Evolutionary conservation across 2,329 filamentous ascomycete species (phyloP).

Genomic region (Ustulina deusta): DNA sequence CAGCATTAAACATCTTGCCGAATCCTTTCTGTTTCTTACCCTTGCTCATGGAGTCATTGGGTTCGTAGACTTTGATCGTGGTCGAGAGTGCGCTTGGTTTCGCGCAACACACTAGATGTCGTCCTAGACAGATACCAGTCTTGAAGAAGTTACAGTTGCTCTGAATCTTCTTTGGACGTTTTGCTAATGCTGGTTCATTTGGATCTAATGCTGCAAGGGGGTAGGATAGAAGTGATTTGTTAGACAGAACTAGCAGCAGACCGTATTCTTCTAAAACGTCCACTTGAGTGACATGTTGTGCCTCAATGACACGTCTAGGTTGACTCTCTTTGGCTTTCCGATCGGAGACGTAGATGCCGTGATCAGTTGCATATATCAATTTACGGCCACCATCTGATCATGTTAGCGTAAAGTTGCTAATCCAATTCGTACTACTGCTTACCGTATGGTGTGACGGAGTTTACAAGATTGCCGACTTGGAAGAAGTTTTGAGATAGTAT

Average conservation of each 20-base stretch:
- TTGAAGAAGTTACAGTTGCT: conserved; percentile 99
- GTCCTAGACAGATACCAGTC: conserved; percentile 91
- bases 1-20: conserved; percentile 92
- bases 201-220: conserved; percentile 87
- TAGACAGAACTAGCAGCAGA: conserved; percentile 88
- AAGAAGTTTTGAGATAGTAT: conserved; percentile 71
- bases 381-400: conserved; percentile 88
- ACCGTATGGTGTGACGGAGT: conserved; percentile 94
- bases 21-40: conserved; percentile 96
- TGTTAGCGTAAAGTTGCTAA: conserved; percentile 35
- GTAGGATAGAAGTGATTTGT: conserved; percentile 93
- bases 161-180: conserved; percentile 94
- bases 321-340: conserved; percentile 85
- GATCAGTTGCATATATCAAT: conserved; percentile 93
- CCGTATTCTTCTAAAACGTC: conserved; percentile 97
- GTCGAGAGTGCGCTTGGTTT: conserved; percentile 93
- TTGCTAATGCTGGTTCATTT: conserved; percentile 82
- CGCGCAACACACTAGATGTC: conserved; percentile 95
- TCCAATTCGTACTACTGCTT: conserved; percentile 54
- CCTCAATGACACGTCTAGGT: conserved; percentile 87
- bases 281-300: conserved; percentile 89
- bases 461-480: conserved; percentile 80
- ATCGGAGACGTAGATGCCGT: conserved; percentile 91
- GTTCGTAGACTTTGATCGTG: conserved; percentile 99
- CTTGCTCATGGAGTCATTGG: conserved; percentile 92